Percentiles rank a stretch among this genome's conserved stretches.
phyloP scores from a whole-genome alignment of 805 yeast species.

The Candida jianshihensis region DNA sequence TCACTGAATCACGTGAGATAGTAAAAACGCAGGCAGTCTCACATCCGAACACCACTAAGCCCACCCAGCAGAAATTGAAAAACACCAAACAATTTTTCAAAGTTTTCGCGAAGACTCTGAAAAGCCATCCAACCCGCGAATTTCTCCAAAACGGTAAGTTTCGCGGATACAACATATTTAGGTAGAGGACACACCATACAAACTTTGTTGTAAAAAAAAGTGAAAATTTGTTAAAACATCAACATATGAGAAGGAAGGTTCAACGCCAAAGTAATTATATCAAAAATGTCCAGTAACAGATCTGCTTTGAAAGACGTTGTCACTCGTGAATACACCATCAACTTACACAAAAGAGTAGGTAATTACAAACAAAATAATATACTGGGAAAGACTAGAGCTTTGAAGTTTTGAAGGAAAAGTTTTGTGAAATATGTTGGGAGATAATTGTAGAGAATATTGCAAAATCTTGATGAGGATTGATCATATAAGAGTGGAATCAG shows the following conservation, averaged over 20 bases:
- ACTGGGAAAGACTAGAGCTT: too few relatives aligned
- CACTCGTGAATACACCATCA: conserved; percentile 99
- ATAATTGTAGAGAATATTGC: too few relatives aligned
- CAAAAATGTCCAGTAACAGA: conserved; percentile 41
- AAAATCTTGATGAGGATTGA: too few relatives aligned
- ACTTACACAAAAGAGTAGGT: conserved; percentile 98
- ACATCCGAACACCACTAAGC: neutral
- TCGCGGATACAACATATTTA: neutral
- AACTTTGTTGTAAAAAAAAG: conserved; percentile 1
- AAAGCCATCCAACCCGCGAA: neutral
- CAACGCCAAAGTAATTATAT: too few relatives aligned
- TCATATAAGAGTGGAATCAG: too few relatives aligned
- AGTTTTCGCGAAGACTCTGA: neutral
- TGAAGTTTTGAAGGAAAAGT: too few relatives aligned
- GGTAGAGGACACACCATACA: conserved; percentile 1
- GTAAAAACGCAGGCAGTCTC: neutral
- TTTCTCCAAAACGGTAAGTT: neutral
- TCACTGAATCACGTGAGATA: neutral
- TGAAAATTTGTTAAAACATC: too few relatives aligned
- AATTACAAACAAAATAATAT: neutral
- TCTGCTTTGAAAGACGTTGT: conserved; percentile 97
- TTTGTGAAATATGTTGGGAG: too few relatives aligned
- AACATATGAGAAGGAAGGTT: too few relatives aligned
- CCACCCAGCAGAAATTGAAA: neutral
- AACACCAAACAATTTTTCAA: neutral